A percentile compares a stretch with the other conserved stretches of the same genome.
phyloP scores from a whole-genome alignment of 441 rosid species.

The Isatis lusitanica region DNA sequence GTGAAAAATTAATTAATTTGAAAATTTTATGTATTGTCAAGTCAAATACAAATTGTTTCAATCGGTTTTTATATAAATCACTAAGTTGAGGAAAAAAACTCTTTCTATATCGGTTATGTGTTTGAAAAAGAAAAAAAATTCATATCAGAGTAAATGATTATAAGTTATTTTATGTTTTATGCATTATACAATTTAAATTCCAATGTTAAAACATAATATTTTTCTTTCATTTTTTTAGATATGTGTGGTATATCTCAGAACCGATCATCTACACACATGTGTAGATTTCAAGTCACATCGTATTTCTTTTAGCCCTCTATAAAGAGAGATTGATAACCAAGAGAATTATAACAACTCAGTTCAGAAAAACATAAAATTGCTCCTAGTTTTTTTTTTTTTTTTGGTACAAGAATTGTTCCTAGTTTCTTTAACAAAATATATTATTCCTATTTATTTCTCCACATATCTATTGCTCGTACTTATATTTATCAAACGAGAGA shows the following conservation, averaged over 20 bases:
- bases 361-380: background rate
- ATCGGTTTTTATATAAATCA: too few relatives aligned
- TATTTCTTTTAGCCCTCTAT: background rate
- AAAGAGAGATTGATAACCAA: background rate
- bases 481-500: background rate
- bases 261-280: background rate
- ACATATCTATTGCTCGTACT: background rate
- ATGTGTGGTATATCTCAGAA: background rate
- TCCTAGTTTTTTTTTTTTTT: too few relatives aligned
- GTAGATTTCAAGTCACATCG: background rate
- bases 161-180: too few relatives aligned
- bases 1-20: background rate
- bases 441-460: background rate
- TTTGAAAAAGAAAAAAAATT: too few relatives aligned
- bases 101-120: too few relatives aligned
- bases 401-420: too few relatives aligned
- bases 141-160: too few relatives aligned
- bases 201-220: too few relatives aligned
- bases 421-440: background rate
- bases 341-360: background rate
- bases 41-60: background rate
- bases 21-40: background rate
- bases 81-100: too few relatives aligned
- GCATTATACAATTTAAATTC: too few relatives aligned
- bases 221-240: too few relatives aligned